A percentile compares a stretch with the other conserved stretches of the same genome.
Evolutionary conservation across 2,329 filamentous ascomycete genomes (phyloP).

Genomic region (Podosphaera aphanis): DNA sequence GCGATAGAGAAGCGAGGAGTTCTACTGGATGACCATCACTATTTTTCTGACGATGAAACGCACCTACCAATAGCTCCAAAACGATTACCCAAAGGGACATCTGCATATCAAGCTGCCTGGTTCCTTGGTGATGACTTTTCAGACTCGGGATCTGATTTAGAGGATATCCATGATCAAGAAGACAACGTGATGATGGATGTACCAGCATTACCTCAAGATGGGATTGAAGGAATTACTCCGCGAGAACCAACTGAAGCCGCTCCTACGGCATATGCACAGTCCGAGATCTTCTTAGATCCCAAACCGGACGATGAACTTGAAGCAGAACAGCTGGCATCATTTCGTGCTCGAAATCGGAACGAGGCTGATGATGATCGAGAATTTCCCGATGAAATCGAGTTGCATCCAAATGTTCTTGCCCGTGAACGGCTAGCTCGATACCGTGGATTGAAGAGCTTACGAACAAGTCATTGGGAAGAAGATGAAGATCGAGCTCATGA

Average conservation of each 20-base stretch:
- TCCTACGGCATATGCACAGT: slow-evolving; percentile 77
- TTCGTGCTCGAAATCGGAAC: slow-evolving; percentile 50
- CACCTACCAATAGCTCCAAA: slow-evolving; percentile 39
- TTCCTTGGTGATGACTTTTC: slow-evolving; percentile 57
- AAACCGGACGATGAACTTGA: slow-evolving; percentile 64
- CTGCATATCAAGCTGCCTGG: slow-evolving; percentile 86
- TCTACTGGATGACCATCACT: slow-evolving; percentile 86
- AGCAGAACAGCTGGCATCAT: slow-evolving; percentile 56
- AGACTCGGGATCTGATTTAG: slow-evolving; percentile 61
- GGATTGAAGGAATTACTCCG: slow-evolving; percentile 43
- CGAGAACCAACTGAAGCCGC: slow-evolving; percentile 52
- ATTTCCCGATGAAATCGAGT: slow-evolving; percentile 91
- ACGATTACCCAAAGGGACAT: slow-evolving; percentile 71
- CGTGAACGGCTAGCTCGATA: slow-evolving; percentile 70
- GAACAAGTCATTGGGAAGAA: slow-evolving; percentile 70
- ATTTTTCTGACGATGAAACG: slow-evolving; percentile 75
- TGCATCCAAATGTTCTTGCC: slow-evolving; percentile 69
- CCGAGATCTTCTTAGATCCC: slow-evolving; percentile 63
- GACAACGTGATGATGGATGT: slow-evolving; percentile 27
- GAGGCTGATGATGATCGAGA: slow-evolving; percentile 80
- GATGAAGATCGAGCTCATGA: slow-evolving; percentile 70
- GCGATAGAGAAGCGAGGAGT: slow-evolving; percentile 54
- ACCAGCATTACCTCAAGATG: slow-evolving; percentile 55
- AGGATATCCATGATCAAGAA: slow-evolving; percentile 40
- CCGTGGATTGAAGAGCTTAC: slow-evolving; percentile 74